phyloP scores from a whole-genome alignment of 257 asterid genomes.

The Lantana camara region DNA sequence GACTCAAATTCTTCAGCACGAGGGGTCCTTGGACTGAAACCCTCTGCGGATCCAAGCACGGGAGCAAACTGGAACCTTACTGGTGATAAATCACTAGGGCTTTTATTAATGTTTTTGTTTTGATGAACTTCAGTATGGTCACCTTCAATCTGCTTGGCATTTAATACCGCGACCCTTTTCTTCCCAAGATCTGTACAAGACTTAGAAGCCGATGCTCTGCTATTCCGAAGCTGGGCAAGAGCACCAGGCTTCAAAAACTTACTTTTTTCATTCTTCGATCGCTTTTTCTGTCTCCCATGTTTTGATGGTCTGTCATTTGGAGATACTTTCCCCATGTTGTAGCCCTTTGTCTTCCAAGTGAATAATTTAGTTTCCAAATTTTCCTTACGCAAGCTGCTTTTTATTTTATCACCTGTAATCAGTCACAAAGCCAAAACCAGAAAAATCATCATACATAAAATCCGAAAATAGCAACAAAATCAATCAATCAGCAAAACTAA shows the following conservation, averaged over 20 bases:
- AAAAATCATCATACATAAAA: constrained; percentile 10
- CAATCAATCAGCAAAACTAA: constrained; percentile 2
- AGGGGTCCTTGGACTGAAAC: constrained; percentile 69
- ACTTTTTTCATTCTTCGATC: constrained; percentile 43
- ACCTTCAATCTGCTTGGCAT: constrained; percentile 34
- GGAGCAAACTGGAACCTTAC: constrained; percentile 54
- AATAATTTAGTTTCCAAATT: constrained; percentile 2
- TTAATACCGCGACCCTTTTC: constrained; percentile 61
- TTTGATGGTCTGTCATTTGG: constrained; percentile 55
- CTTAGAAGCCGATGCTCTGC: constrained; percentile 67
- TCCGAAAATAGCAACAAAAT: background rate
- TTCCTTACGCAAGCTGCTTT: background rate
- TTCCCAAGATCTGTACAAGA: constrained; percentile 79
- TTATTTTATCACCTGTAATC: background rate
- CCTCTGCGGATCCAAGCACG: constrained; percentile 31
- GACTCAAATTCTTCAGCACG: constrained; percentile 43
- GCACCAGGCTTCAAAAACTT: constrained; percentile 90
- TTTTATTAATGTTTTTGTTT: constrained; percentile 32
- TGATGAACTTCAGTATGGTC: constrained; percentile 32
- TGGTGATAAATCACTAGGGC: constrained; percentile 53
- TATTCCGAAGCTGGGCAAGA: constrained; percentile 80
- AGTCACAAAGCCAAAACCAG: constrained; percentile 1
- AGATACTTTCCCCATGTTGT: constrained; percentile 68
- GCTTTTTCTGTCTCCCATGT: constrained; percentile 55
- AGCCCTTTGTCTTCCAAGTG: background rate